These are phyloP conservation scores for Voacanga thouarsii DNA, from an alignment of 257 asterid species.

Conservation along the genomic window DNA sequence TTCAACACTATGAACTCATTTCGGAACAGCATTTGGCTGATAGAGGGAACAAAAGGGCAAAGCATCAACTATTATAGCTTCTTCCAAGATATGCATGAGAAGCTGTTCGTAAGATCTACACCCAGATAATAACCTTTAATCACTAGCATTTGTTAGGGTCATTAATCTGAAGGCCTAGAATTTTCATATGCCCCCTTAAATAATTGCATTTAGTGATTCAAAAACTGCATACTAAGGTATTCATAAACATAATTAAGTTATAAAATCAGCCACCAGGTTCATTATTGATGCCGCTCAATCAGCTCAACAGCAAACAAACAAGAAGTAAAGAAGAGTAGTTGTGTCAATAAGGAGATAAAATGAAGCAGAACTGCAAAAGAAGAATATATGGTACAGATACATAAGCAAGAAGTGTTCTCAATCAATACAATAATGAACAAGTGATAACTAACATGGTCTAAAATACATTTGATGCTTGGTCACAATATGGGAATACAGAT, in stretches of 20 bases:
- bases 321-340: neutral
- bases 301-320: neutral
- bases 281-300: neutral
- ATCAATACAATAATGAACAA: conserved; percentile 6
- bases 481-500: neutral
- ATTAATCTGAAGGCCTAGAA: neutral
- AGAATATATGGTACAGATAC: neutral
- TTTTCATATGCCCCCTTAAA: neutral
- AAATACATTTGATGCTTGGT: neutral
- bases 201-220: neutral
- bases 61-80: neutral
- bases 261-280: neutral
- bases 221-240: neutral
- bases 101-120: neutral
- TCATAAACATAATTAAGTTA: neutral
- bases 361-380: neutral
- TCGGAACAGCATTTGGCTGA: neutral
- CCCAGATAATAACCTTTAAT: neutral
- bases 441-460: neutral
- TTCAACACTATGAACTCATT: neutral
- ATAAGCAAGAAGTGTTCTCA: neutral
- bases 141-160: neutral
- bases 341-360: neutral
- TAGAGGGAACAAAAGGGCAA: neutral
- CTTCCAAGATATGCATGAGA: neutral